Conservation (phyloP, 2,329 filamentous ascomycete species). For the Chrysoporthe cubensis region DNA sequence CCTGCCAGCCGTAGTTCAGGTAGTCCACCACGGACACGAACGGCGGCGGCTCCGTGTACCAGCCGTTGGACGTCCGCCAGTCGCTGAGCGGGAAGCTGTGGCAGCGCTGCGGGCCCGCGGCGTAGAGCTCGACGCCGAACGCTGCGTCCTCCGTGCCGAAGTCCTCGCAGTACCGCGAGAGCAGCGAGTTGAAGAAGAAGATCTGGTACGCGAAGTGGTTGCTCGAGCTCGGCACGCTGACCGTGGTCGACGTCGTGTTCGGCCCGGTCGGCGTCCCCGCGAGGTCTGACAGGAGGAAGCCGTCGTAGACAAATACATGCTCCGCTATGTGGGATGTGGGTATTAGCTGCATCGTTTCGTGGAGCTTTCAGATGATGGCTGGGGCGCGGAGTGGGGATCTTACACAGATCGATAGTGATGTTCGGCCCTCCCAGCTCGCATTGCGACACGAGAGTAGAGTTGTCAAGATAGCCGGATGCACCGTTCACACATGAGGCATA, state of each 20-base stretch:
- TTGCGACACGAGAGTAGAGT: slow-evolving; percentile 11
- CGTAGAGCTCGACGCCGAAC: slow-evolving; percentile 7
- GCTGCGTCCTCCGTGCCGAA: slow-evolving; percentile 5
- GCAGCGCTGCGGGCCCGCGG: slow-evolving; percentile 5
- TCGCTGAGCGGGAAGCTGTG: slow-evolving; percentile 3
- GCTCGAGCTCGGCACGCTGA: background rate
- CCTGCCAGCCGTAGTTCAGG: slow-evolving; percentile 14
- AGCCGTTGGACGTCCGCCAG: slow-evolving; percentile 5
- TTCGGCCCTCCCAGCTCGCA: background rate
- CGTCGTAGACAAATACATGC: slow-evolving; percentile 5
- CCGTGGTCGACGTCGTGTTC: background rate
- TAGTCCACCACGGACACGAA: slow-evolving; percentile 10
- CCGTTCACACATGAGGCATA: slow-evolving; percentile 9
- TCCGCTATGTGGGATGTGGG: background rate
- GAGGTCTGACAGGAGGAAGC: slow-evolving; percentile 11
- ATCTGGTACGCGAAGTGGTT: slow-evolving; percentile 12
- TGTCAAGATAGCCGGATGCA: background rate
- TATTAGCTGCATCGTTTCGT: background rate
- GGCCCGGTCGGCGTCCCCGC: background rate
- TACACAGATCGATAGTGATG: slow-evolving; percentile 3
- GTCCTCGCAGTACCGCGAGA: background rate
- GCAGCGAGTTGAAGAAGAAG: background rate
- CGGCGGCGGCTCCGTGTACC: slow-evolving; percentile 9
- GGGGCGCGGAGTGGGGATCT: background rate
- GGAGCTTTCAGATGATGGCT: background rate